Evolutionary conservation across 768 basidiomycete species (phyloP), one percentile per base, ranked within the genome.

Genomic region (Suillus americanus): DNA sequence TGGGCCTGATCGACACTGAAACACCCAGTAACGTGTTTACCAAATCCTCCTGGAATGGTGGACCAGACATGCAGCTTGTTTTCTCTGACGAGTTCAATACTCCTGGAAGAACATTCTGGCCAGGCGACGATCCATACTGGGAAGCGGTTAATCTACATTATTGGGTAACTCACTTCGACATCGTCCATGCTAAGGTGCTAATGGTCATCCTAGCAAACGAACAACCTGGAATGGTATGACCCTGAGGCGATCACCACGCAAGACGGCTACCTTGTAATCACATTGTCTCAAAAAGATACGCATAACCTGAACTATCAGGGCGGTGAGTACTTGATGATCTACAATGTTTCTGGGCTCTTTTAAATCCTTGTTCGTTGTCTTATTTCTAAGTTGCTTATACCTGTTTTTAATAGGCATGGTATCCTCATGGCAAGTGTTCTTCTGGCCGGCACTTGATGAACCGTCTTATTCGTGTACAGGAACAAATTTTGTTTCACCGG

Each of bases 401-500:
- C 1, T 41, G 5, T 59, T 59, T 40, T 78, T 79, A 75, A 69
- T 61, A 86, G 83, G 82, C 12, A 81, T 85, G 81, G 74, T 84
- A 72, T 75, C 78, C 14, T 78, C 80, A 13, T 82, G 79, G 76
- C 73, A 65, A 64, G 69, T 64, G 20, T 28, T 50, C 20, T 3
- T 43, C 30, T 55, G 64, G 43, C 40, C 62, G 63, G 45, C 16
- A 30, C 33, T n/a, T 20, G 48, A 41, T 40, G 20, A 53, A 60
- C 18, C 51, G 14, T 60, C 57, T 63, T 16, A 63, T 53, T 37
- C 37, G 5, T 60, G 20, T 51, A 13, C 64, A 86, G 86, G 91
- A 95, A 95, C 76, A 94, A 95, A 76, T 90, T 97, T 66, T 96
- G 92, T 75, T 95, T 94, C 76, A 91, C 91, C 16, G 91, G 90